These are phyloP conservation scores for Neoboletus brunneissimus DNA, from an alignment of 768 basidiomycete species.

Conservation along the genomic window DNA sequence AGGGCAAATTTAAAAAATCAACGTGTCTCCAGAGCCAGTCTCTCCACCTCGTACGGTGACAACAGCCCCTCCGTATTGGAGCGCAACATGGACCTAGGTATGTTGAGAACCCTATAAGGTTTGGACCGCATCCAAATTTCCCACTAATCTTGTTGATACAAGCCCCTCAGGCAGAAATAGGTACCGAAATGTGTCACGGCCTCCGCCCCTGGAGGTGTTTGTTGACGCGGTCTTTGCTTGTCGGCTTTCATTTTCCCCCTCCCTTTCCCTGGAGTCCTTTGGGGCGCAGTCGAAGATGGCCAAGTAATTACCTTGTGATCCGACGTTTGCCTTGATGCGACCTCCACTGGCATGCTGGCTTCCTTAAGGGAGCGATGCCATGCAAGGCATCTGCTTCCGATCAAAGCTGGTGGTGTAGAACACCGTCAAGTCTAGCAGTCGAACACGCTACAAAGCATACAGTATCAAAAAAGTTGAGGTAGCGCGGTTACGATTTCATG, in stretches of 20 bases:
- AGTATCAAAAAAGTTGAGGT: background rate
- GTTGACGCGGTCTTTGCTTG: background rate
- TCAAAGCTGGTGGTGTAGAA: background rate
- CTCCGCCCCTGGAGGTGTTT: background rate
- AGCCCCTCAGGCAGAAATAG: no score
- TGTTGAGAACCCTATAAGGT: background rate
- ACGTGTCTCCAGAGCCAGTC: background rate
- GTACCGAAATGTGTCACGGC: background rate
- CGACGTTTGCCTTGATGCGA: no score
- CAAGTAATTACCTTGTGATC: background rate
- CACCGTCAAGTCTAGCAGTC: background rate
- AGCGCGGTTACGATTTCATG: background rate
- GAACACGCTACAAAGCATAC: background rate
- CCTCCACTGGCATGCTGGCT: background rate
- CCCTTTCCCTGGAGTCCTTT: background rate
- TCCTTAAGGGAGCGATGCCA: background rate
- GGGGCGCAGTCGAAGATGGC: background rate
- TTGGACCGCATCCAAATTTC: background rate
- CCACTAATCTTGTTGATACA: background rate
- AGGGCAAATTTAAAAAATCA: background rate
- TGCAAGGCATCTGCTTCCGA: background rate
- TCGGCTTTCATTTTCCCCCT: background rate
- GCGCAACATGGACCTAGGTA: background rate
- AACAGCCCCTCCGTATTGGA: background rate
- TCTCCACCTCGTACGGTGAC: background rate